phyloP scores from a whole-genome alignment of 2,329 filamentous ascomycete species.

The Sarocladiaceae sp. region DNA sequence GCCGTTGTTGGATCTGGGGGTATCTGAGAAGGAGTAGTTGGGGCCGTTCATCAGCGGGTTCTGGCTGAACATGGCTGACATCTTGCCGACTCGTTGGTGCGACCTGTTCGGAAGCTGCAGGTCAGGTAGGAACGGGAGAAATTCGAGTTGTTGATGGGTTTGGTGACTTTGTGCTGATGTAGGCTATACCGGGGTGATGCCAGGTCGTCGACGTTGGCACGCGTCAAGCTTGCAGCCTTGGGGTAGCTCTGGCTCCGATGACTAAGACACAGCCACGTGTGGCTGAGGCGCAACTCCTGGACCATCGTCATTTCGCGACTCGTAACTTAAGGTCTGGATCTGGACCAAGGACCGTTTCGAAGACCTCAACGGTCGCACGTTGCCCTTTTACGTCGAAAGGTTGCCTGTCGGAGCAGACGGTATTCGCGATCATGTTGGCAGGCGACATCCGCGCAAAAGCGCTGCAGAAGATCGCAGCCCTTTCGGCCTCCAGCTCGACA shows the following conservation, averaged over 20 bases:
- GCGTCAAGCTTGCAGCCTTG: slow-evolving; percentile 49
- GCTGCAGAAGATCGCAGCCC: slow-evolving; percentile 57
- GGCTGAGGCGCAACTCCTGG: slow-evolving; percentile 19
- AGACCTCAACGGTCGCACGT: too few species aligned
- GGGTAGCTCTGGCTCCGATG: slow-evolving; percentile 29
- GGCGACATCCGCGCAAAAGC: slow-evolving; percentile 56
- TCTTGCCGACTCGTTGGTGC: slow-evolving; percentile 27
- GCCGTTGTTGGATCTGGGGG: slow-evolving; percentile 45
- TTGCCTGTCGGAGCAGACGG: neutral
- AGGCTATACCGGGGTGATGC: slow-evolving; percentile 15
- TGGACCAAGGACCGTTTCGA: too few species aligned
- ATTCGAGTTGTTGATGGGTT: slow-evolving; percentile 12
- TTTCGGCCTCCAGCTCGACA: slow-evolving; percentile 50
- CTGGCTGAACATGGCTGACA: slow-evolving; percentile 64
- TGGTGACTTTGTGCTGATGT: slow-evolving; percentile 10
- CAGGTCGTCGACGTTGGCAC: slow-evolving; percentile 24
- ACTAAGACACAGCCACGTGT: slow-evolving; percentile 27
- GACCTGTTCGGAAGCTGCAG: slow-evolving; percentile 4
- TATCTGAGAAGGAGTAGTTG: slow-evolving; percentile 62
- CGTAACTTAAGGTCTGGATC: too few species aligned
- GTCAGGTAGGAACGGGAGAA: slow-evolving; percentile 11
- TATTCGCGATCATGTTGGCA: slow-evolving; percentile 24
- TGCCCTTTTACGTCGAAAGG: too few species aligned
- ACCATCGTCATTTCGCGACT: slow-evolving; percentile 16
- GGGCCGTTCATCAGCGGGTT: slow-evolving; percentile 63